Evolutionary conservation across 2,329 filamentous ascomycete genomes (phyloP).

Genomic region (Trichoderma arundinaceum): DNA sequence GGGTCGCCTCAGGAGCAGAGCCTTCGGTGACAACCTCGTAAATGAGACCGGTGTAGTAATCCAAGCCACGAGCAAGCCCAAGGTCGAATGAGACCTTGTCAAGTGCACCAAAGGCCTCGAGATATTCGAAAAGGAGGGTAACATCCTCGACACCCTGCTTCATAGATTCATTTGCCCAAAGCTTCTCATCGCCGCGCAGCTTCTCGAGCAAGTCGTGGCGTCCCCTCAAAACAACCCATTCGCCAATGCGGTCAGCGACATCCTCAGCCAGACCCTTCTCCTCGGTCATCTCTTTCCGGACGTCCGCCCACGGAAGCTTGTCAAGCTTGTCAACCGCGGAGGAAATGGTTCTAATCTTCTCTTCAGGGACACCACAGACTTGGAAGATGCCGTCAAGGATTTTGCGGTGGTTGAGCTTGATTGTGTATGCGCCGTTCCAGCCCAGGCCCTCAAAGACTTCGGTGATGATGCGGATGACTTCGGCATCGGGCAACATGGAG

Average conservation of each 20-base stretch:
- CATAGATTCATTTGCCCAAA: constrained; percentile 74
- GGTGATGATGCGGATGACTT: constrained; percentile 81
- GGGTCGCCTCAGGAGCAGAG: constrained; percentile 61
- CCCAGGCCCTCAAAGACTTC: constrained; percentile 85
- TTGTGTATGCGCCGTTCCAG: constrained; percentile 76
- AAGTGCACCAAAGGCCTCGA: constrained; percentile 75
- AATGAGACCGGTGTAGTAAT: constrained; percentile 90
- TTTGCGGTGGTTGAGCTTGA: constrained; percentile 95
- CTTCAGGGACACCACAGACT: constrained; percentile 84
- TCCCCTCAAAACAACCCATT: constrained; percentile 80
- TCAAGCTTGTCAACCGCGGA: constrained; percentile 96
- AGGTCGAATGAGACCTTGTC: constrained; percentile 86
- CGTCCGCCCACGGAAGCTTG: constrained; percentile 88
- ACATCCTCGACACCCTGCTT: constrained; percentile 83
- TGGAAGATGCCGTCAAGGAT: constrained; percentile 92
- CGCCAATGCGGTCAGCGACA: constrained; percentile 85
- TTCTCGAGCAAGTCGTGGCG: constrained; percentile 74
- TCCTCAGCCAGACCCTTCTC: constrained; percentile 81
- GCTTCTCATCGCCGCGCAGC: constrained; percentile 68
- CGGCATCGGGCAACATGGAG: constrained; percentile 89
- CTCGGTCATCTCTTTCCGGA: constrained; percentile 90
- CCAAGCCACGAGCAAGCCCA: constrained; percentile 86
- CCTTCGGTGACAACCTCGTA: constrained; percentile 88
- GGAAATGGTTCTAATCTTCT: constrained; percentile 88
- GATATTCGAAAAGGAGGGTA: constrained; percentile 78